These are phyloP conservation scores for Mycena olivaceomarginata DNA, from an alignment of 768 basidiomycete species.

Conservation along the genomic window DNA sequence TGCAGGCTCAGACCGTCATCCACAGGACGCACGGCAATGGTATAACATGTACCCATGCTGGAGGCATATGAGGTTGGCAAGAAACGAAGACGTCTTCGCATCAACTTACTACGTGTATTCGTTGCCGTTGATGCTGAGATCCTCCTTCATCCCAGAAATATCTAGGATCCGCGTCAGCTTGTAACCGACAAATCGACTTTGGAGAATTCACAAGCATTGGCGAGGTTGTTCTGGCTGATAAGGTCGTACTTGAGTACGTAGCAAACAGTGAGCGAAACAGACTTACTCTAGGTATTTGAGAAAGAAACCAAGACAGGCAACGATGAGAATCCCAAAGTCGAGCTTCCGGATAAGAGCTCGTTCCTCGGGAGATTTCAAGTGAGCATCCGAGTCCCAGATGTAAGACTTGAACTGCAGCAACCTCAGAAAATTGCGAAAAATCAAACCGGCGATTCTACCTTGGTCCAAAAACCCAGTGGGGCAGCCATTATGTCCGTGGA, in stretches of 20 bases:
- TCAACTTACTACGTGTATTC: conserved; percentile 48
- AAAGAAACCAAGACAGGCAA: conserved; percentile 50
- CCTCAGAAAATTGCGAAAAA: not conserved
- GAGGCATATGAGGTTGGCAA: not conserved
- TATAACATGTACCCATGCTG: conserved; percentile 51
- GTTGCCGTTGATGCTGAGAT: conserved; percentile 48
- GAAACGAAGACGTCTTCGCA: not conserved
- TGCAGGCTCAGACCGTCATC: not conserved
- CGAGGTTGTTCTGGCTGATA: conserved; percentile 46
- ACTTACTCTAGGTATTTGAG: conserved; percentile 50
- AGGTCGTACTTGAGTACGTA: not conserved
- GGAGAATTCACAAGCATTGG: conserved; percentile 46
- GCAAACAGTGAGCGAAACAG: not conserved
- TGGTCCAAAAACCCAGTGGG: conserved; percentile 33
- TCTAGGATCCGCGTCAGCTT: conserved; percentile 17
- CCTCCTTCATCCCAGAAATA: conserved; percentile 49
- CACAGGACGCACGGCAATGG: conserved; percentile 44
- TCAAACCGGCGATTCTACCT: conserved; percentile 8
- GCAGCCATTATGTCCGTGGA: conserved; percentile 6
- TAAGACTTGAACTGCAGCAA: conserved; percentile 42
- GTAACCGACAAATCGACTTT: not conserved
- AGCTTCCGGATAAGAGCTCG: conserved; percentile 48
- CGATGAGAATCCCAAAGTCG: conserved; percentile 50
- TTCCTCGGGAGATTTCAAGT: conserved; percentile 48
- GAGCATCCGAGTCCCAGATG: conserved; percentile 51